Base-by-base conservation (phyloP, 768 basidiomycete genomes). In the Tulasnella sp. region DNA sequence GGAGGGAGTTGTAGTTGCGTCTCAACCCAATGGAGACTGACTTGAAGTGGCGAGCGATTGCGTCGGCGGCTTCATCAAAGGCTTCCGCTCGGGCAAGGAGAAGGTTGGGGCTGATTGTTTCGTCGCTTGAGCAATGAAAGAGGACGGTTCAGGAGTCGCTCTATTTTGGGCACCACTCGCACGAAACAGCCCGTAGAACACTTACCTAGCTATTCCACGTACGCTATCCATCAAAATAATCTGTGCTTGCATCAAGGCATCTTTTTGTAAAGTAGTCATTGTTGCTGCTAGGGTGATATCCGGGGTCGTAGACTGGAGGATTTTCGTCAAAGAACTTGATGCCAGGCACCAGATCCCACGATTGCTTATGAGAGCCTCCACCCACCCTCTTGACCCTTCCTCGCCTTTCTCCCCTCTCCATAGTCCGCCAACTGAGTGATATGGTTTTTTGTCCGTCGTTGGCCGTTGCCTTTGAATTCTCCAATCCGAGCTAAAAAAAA, bases 271-370 rank as follows among this genome's bases (percentile, higher is more conserved):
- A 18, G 4, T 18, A 18, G 52, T 18, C 52, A 56, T 56, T 19
- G 85, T 89, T 27, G 91, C 40, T 5, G 40, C 12, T 40, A 40
- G 12, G 40, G n/a, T n/a, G n/a, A n/a, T n/a, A n/a, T n/a, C n/a
- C n/a, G n/a, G n/a, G n/a, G n/a, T n/a, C n/a, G n/a, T n/a, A n/a
- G n/a, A n/a, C n/a, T n/a, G n/a, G n/a, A n/a, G n/a, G n/a, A n/a
- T n/a, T n/a, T n/a, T n/a, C n/a, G n/a, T n/a, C n/a, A n/a, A n/a
- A n/a, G n/a, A n/a, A n/a, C n/a, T n/a, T n/a, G n/a, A n/a, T n/a
- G n/a, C n/a, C n/a, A n/a, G n/a, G n/a, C n/a, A n/a, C n/a, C n/a
- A n/a, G n/a, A n/a, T n/a, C n/a, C n/a, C n/a, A n/a, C n/a, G n/a
- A n/a, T n/a, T n/a, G n/a, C n/a, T n/a, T n/a, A n/a, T n/a, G n/a